Evolutionary conservation across 2,329 filamentous ascomycete species (phyloP).

Genomic region (Gliomastix tumulicola): DNA sequence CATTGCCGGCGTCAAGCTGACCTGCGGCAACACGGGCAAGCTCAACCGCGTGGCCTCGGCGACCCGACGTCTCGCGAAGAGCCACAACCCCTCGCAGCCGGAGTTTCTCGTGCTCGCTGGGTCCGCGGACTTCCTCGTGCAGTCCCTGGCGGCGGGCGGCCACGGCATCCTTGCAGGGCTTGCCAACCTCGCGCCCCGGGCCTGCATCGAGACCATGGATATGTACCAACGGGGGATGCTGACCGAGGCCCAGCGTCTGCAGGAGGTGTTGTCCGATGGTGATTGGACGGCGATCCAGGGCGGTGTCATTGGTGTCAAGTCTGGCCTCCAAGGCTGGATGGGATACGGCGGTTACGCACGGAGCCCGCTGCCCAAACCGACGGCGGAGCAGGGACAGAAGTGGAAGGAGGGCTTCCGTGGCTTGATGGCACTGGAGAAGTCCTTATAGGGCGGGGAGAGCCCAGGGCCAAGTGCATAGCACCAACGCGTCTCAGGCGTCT

Average conservation of each 20-base stretch:
- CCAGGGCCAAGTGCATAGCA: too few relatives aligned
- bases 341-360: conserved; percentile 11
- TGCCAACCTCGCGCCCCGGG: conserved; percentile 28
- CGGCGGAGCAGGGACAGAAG: conserved; percentile 34
- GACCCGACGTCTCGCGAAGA: conserved; percentile 5
- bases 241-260: conserved; percentile 24
- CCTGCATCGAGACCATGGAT: conserved; percentile 24
- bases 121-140: conserved; percentile 34
- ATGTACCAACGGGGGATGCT: conserved; percentile 23
- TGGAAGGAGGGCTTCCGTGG: conserved; percentile 52
- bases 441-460: conserved; percentile 23
- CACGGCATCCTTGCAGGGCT: conserved; percentile 32
- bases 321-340: conserved; percentile 24
- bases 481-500: too few relatives aligned
- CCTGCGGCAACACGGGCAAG: conserved; percentile 60
- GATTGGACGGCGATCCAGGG: conserved; percentile 20
- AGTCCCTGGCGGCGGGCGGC: conserved; percentile 27
- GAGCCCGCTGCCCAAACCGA: conserved; percentile 44
- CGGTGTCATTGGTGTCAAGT: conserved; percentile 18
- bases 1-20: conserved; percentile 58
- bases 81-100: conserved; percentile 3
- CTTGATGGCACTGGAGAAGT: conserved; percentile 43
- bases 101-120: conserved; percentile 29
- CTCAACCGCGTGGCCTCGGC: conserved; percentile 39
- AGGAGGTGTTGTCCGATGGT: conserved; percentile 19